Evolutionary conservation across 2,329 filamentous ascomycete genomes (phyloP).

Genomic region (Pseudocercospora fijiensis): DNA sequence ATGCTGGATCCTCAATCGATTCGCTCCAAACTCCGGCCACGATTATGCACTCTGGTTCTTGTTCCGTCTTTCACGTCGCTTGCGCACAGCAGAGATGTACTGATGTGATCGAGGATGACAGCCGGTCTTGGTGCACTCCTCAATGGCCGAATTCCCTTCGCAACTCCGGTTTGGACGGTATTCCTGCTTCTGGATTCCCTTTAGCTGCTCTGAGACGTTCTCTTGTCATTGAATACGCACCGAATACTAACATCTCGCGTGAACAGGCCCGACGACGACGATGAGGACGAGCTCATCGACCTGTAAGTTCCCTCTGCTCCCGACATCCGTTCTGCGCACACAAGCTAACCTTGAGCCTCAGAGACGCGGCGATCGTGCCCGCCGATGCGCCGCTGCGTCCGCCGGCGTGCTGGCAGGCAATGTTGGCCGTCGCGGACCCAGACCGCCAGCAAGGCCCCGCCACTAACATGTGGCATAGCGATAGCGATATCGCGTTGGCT

Average conservation of each 20-base stretch:
- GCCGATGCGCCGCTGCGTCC: background rate
- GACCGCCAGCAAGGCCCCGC: background rate
- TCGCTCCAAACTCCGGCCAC: too few relatives aligned
- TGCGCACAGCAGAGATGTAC: too few relatives aligned
- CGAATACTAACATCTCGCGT: background rate
- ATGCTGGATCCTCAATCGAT: too few relatives aligned
- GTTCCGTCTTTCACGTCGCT: too few relatives aligned
- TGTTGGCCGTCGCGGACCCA: background rate
- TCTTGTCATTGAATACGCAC: background rate
- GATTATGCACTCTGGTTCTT: too few relatives aligned
- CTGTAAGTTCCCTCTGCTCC: background rate
- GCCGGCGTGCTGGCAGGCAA: background rate
- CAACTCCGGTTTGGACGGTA: too few relatives aligned
- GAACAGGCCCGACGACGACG: background rate
- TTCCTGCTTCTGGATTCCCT: background rate
- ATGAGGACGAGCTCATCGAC: conserved; percentile 1
- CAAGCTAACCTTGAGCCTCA: background rate
- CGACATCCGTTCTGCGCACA: background rate
- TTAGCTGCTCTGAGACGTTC: too few relatives aligned
- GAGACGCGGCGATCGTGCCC: background rate
- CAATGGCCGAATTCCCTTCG: too few relatives aligned
- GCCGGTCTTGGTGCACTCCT: too few relatives aligned
- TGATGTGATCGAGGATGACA: too few relatives aligned
- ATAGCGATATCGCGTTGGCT: background rate
- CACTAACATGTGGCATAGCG: conserved; percentile 4